Conservation (phyloP, 805 yeast genomes). For the Ogataea sp. region DNA sequence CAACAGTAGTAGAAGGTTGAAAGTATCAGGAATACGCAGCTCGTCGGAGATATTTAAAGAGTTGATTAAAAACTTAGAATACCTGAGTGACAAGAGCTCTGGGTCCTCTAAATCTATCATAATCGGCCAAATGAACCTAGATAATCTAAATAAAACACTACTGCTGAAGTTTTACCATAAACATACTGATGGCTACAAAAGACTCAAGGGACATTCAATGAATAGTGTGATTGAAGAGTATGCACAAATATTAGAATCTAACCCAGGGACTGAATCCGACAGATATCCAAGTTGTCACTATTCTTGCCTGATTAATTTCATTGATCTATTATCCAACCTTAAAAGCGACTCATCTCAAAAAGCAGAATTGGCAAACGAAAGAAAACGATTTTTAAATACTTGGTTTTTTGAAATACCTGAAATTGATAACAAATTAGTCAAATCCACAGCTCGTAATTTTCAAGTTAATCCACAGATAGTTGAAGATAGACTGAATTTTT, state of each 20-base stretch:
- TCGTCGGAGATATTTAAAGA: conserved; percentile 1
- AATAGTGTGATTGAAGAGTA: not conserved
- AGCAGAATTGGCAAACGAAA: not conserved
- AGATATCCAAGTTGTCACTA: not conserved
- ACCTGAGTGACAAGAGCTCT: not conserved
- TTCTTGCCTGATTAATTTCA: not conserved
- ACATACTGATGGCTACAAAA: not conserved
- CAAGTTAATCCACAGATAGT: not conserved
- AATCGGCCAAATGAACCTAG: not conserved
- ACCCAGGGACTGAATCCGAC: not conserved
- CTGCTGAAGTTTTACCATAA: not conserved
- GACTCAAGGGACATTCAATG: not conserved
- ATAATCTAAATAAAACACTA: not conserved
- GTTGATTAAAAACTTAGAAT: not conserved
- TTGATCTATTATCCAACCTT: not conserved
- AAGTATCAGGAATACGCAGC: not conserved
- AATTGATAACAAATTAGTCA: not conserved
- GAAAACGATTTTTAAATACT: not conserved
- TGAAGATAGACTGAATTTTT: not conserved
- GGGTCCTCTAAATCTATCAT: not conserved
- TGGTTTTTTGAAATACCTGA: not conserved
- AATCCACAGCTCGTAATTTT: not conserved
- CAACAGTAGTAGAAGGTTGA: not conserved
- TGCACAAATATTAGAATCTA: not conserved
- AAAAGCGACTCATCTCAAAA: not conserved